Evolutionary conservation across 2,329 filamentous ascomycete genomes (phyloP).

Genomic region (Truncatella angustata): DNA sequence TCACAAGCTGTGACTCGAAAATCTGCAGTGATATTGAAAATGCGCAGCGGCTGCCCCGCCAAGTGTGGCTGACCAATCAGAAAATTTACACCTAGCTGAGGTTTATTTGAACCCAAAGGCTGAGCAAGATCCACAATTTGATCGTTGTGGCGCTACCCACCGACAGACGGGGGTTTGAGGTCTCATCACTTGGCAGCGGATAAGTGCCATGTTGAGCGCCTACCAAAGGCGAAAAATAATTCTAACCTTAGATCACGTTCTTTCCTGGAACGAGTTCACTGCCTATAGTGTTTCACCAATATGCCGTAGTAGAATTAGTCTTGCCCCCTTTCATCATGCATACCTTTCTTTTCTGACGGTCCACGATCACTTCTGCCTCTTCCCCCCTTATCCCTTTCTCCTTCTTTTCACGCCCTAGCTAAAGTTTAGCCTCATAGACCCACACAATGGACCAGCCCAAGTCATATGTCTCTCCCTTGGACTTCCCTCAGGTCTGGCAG

Average conservation of each 20-base stretch:
- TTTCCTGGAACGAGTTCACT: too few relatives aligned
- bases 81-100: too few relatives aligned
- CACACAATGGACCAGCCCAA: neutral
- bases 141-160: too few relatives aligned
- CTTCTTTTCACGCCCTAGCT: neutral
- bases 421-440: neutral
- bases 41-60: neutral
- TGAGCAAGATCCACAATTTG: neutral
- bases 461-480: constrained; percentile 36
- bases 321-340: neutral
- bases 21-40: constrained; percentile 1
- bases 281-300: too few relatives aligned
- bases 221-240: too few relatives aligned
- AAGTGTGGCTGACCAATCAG: constrained; percentile 7
- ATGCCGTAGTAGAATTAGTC: too few relatives aligned
- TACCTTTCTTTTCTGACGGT: constrained; percentile 1
- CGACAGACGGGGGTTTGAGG: too few relatives aligned
- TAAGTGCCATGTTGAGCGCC: too few relatives aligned
- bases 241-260: too few relatives aligned
- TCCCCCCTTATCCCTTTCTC: constrained; percentile 2
- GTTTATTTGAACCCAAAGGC: too few relatives aligned
- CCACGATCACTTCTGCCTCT: constrained; percentile 5
- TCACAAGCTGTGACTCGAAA: constrained; percentile 10
- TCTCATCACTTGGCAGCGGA: too few relatives aligned
- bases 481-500: constrained; percentile 81